Conservation (phyloP, 805 yeast species). For the Lipomyces sp. region DNA sequence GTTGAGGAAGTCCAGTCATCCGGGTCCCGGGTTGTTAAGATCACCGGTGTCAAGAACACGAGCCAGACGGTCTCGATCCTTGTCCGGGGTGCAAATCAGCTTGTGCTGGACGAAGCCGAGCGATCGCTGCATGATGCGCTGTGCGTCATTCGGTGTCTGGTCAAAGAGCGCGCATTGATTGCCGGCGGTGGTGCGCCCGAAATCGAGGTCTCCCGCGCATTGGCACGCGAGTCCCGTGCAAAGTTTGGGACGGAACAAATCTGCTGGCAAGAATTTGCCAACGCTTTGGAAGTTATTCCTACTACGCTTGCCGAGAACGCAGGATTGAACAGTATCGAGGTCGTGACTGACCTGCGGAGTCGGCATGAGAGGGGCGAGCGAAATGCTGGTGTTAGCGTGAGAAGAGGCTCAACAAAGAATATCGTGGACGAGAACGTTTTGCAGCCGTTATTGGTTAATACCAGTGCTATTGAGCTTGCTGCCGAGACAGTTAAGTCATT, state of each 20-base stretch:
- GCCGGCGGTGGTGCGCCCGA: conserved; percentile 99
- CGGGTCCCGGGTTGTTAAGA: conserved; percentile 85
- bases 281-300: conserved; percentile 90
- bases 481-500: conserved; percentile 96
- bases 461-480: conserved; percentile 91
- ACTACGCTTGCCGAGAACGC: conserved; percentile 95
- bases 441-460: conserved; percentile 94
- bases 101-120: conserved; percentile 93
- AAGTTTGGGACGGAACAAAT: conserved; percentile 86
- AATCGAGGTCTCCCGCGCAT: conserved; percentile 78
- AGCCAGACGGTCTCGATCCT: conserved; percentile 79
- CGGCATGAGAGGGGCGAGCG: conserved; percentile 89
- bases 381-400: conserved; percentile 93
- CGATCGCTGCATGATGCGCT: conserved; percentile 97
- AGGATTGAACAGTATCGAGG: conserved; percentile 86
- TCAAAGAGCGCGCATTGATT: conserved; percentile 83
- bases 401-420: conserved; percentile 91
- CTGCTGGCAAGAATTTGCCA: conserved; percentile 89
- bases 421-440: conserved; percentile 91
- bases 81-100: conserved; percentile 91
- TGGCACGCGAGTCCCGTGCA: conserved; percentile 70
- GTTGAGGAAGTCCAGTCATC: conserved; percentile 89
- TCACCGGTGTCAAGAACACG: conserved; percentile 75
- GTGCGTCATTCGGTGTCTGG: conserved; percentile 88
- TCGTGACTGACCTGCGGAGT: conserved; percentile 88